Evolutionary conservation across 768 basidiomycete genomes (phyloP).

Genomic region (Hygrophoropsis aurantiaca): DNA sequence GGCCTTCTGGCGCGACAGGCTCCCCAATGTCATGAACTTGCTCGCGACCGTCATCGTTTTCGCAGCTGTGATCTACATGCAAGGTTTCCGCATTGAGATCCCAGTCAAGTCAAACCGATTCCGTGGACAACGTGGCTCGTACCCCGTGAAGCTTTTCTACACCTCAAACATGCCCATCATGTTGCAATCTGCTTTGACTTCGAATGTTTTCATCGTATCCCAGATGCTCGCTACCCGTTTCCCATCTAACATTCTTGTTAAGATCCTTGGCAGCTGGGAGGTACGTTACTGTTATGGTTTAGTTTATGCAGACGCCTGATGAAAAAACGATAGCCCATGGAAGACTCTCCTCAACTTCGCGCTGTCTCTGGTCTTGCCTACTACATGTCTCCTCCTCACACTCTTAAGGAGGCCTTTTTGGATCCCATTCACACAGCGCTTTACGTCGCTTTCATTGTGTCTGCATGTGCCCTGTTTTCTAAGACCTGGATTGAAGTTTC

Average conservation of each 20-base stretch:
- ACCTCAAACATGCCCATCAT: constrained; percentile 99
- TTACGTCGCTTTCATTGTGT: constrained; percentile 90
- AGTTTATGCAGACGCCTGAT: not conserved
- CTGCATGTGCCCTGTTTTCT: constrained; percentile 94
- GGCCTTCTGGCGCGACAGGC: constrained; percentile 96
- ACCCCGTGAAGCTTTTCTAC: constrained; percentile 98
- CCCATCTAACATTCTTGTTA: constrained; percentile 88
- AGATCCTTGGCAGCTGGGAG: constrained; percentile 97
- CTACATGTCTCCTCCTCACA: constrained; percentile 98
- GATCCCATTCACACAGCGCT: constrained; percentile 93
- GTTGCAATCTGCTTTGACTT: constrained; percentile 91
- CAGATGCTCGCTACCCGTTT: constrained; percentile 95
- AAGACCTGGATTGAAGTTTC: constrained; percentile 99
- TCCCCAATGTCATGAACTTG: constrained; percentile 98
- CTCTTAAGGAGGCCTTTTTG: constrained; percentile 78
- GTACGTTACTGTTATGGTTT: constrained; percentile 40
- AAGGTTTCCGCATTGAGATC: constrained; percentile 98
- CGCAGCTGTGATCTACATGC: constrained; percentile 94
- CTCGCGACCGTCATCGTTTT: constrained; percentile 91
- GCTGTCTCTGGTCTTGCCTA: constrained; percentile 92
- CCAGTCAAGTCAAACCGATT: constrained; percentile 96
- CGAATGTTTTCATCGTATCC: constrained; percentile 92
- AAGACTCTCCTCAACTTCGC: constrained; percentile 89
- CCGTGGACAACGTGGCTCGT: constrained; percentile 93
- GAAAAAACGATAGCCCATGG: constrained; percentile 66